Evolutionary conservation across 2,329 filamentous ascomycete species (phyloP).

Genomic region (Fusarium equiseti): DNA sequence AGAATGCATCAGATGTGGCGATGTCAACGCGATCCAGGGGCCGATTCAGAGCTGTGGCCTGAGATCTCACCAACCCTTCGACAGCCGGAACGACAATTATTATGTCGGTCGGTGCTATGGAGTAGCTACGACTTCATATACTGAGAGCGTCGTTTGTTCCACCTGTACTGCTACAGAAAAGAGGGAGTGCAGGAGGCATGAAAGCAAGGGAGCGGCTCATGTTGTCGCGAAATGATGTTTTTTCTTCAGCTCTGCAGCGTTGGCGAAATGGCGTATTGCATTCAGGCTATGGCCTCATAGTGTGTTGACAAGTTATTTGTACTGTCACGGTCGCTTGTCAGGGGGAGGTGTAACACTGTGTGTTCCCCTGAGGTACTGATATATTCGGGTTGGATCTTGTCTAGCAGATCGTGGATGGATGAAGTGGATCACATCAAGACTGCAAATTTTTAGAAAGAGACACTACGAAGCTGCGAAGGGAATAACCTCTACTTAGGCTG

Average conservation of each 20-base stretch:
- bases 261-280: background rate
- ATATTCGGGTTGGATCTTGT: background rate
- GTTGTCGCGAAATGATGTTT: conserved; percentile 3
- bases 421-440: background rate
- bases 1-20: conserved; percentile 29
- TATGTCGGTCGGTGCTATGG: conserved; percentile 27
- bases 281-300: background rate
- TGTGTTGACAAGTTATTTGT: background rate
- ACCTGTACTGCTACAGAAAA: conserved; percentile 16
- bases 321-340: background rate
- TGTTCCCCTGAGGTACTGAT: background rate
- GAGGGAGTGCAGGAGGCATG: conserved; percentile 9
- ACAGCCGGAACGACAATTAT: conserved; percentile 18
- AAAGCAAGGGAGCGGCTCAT: background rate
- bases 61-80: conserved; percentile 18
- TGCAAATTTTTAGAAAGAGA: background rate
- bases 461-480: background rate
- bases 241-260: background rate
- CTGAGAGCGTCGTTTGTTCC: conserved; percentile 19
- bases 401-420: background rate
- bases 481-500: background rate
- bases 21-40: conserved; percentile 5
- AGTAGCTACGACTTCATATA: conserved; percentile 33
- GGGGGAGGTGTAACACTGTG: background rate
- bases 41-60: conserved; percentile 31